These are phyloP conservation scores for Colletotrichum kahawae DNA, from an alignment of 2,329 filamentous ascomycete genomes.

Conservation along the genomic window DNA sequence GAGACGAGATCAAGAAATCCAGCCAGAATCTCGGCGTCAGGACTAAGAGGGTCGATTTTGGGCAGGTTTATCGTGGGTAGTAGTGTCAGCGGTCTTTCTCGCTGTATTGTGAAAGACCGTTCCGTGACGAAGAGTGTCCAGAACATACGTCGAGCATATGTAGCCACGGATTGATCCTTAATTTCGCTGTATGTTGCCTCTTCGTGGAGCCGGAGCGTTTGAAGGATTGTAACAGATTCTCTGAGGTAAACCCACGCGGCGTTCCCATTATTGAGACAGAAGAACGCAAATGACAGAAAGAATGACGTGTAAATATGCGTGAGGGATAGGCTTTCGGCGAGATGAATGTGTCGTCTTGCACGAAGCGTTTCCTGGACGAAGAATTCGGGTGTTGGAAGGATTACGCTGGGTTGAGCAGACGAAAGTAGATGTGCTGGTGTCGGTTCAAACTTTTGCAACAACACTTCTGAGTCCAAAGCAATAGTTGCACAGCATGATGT, in stretches of 20 bases:
- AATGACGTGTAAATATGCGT: slow-evolving; percentile 35
- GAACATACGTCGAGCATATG: slow-evolving; percentile 29
- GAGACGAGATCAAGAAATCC: slow-evolving; percentile 36
- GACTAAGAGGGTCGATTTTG: background rate
- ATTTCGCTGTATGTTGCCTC: background rate
- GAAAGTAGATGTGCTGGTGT: background rate
- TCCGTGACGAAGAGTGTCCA: slow-evolving; percentile 38
- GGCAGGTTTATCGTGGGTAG: slow-evolving; percentile 29
- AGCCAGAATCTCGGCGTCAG: slow-evolving; percentile 31
- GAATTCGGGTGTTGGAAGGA: slow-evolving; percentile 25
- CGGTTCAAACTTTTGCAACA: background rate
- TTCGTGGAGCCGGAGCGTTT: background rate
- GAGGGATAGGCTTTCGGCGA: slow-evolving; percentile 31
- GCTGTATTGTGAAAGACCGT: slow-evolving; percentile 34
- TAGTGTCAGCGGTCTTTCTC: slow-evolving; percentile 32
- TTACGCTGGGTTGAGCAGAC: background rate
- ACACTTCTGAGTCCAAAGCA: slow-evolving; percentile 31
- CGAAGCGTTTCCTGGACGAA: slow-evolving; percentile 32
- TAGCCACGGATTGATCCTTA: background rate
- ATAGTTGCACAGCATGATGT: slow-evolving; percentile 34
- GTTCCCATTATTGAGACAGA: slow-evolving; percentile 35
- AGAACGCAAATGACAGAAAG: slow-evolving; percentile 34
- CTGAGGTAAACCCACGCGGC: slow-evolving; percentile 32
- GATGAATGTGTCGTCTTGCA: slow-evolving; percentile 27
- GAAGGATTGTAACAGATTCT: background rate